Evolutionary conservation across 345 rosid genomes (phyloP).

Genomic region (Pistacia integerrima): DNA sequence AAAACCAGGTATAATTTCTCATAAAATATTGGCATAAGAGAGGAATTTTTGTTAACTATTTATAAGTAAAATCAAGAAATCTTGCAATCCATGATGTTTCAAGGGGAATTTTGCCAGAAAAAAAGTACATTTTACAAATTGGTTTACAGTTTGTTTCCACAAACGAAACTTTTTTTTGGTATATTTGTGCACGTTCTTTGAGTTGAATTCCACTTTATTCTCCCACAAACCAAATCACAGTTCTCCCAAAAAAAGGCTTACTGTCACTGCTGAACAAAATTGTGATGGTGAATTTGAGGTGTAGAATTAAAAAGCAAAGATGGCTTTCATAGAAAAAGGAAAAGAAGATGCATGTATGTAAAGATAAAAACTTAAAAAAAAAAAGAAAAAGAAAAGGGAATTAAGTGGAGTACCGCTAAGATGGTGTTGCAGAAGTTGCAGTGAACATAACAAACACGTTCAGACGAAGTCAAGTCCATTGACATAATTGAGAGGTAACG

Average conservation of each 20-base stretch:
- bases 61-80: slow-evolving; percentile 25
- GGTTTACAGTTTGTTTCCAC: background rate
- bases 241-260: slow-evolving; percentile 18
- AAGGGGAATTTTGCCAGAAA: slow-evolving; percentile 12
- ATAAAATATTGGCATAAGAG: slow-evolving; percentile 27
- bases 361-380: slow-evolving; percentile 13
- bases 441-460: slow-evolving; percentile 89
- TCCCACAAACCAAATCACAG: slow-evolving; percentile 4
- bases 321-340: background rate
- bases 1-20: slow-evolving; percentile 24
- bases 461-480: slow-evolving; percentile 59
- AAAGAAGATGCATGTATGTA: background rate
- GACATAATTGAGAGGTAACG: slow-evolving; percentile 48
- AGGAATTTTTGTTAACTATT: slow-evolving; percentile 7
- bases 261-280: background rate
- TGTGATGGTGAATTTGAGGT: background rate
- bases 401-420: slow-evolving; percentile 70
- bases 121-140: slow-evolving; percentile 8
- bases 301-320: no score
- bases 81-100: slow-evolving; percentile 12
- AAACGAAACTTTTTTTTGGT: background rate
- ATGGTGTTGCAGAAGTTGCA: slow-evolving; percentile 99
- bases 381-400: slow-evolving; percentile 15
- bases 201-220: slow-evolving; percentile 13
- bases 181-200: background rate